Evolutionary conservation across 2,329 filamentous ascomycete species (phyloP), one percentile per base, ranked within the genome.

Genomic region (Colletotrichum sp.): DNA sequence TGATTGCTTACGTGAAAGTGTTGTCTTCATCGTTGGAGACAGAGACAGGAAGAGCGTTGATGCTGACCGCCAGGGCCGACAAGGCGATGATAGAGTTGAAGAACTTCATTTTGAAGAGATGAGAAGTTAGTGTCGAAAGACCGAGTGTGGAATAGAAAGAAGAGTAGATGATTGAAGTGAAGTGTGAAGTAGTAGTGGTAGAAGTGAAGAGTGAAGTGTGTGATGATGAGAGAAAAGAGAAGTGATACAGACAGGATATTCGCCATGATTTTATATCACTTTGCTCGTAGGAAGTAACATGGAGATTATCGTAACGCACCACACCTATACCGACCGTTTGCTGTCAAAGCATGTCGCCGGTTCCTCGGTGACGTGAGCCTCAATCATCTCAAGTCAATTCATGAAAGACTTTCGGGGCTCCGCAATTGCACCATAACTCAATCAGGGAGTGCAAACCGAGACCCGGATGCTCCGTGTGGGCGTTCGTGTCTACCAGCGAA

Each of bases 21-120:
- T 5, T 36, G 55, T 76, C 65, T 13, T 73, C 64, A 65, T 73
- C 58, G 5, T 69, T 73, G 15, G 65, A 30, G 2, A 76, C 64
- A 2, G 73, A 76, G 18, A 76, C 60, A 4, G 73, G 73, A 62
- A 76, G 70, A n/a, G 73, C 73, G 28, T 76, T 56, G 60, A 76
- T 76, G 65, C 73, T 76, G 70, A 73, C 64, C 58, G 73, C 73
- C 70, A 76, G 70, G 65, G 70, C 73, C 58, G 73, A 76, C 34
- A 76, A 36, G 21, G 73, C 56, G 3, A 76, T 21, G 32, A 76
- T 18, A 8, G 70, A 26, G 48, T 73, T 67, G 36, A 76, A n/a
- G 48, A 76, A 38, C 48, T 58, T 76, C 73, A 76, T 76, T 2
- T 65, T 69, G 48, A 32, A 30, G 21, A 60, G 15, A 18, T 30